phyloP scores from a whole-genome alignment of 371 early-diverging fungal species.

The Dichotomocladium elegans region DNA sequence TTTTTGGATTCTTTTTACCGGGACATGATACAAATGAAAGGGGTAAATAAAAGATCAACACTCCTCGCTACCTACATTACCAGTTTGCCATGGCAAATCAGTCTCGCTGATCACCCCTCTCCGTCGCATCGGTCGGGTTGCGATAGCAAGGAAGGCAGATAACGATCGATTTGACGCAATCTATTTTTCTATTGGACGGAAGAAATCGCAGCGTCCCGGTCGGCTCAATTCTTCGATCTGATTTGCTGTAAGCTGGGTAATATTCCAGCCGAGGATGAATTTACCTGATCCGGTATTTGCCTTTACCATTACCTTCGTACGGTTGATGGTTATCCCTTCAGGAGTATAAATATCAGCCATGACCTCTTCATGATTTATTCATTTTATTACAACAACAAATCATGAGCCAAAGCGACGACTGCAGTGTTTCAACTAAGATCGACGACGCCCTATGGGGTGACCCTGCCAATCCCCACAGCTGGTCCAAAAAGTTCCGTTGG shows the following conservation, averaged over 20 bases:
- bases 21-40: no score
- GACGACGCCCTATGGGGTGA: slow-evolving; percentile 15
- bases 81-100: no score
- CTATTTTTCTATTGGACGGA: no score
- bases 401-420: not conserved
- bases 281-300: not conserved
- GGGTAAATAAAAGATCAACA: no score
- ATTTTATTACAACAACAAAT: not conserved
- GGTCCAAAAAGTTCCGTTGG: slow-evolving; percentile 28
- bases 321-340: not conserved
- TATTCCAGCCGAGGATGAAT: not conserved
- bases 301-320: not conserved
- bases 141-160: no score
- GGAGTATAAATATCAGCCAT: not conserved
- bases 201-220: no score
- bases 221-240: no score
- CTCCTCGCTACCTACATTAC: no score
- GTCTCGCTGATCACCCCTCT: no score
- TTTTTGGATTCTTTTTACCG: no score
- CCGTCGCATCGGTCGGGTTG: no score
- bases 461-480: slow-evolving; percentile 42
- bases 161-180: no score
- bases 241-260: not conserved
- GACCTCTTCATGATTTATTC: not conserved
- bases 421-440: not conserved